Base-by-base conservation (phyloP, 768 basidiomycete species). In the Macrocybe gigantea region DNA sequence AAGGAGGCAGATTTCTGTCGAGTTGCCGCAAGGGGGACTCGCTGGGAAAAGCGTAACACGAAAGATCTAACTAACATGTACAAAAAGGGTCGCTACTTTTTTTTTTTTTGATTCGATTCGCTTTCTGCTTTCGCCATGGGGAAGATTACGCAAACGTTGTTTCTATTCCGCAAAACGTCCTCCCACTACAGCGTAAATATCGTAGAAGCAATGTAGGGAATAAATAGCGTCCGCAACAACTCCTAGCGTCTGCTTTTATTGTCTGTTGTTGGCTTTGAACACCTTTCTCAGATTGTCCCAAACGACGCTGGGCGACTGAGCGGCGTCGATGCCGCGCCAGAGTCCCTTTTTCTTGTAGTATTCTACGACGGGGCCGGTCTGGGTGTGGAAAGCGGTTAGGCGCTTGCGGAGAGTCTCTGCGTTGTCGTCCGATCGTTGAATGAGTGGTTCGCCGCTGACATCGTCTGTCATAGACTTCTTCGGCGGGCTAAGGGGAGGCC, bases 401-500 rank as follows among this genome's bases (percentile, higher is more conserved):
- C 96, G 88, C 70, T 93, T 96, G 56, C 83, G 79, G 45, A 99
- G 78, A 9, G 94, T 91, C 65, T 96, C 92, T 52, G 93, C 90
- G 55, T 97, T 99, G 72, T 99, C 96, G 66, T 99, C 96, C 7
- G 93, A 93, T 53, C 96, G 88, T 66, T 97, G 95, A 60, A 95
- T 85, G 55, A 99, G 81, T 34, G 93, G 90, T 69, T 99, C 95
- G 49, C 96, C 96, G 3, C 93, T 89, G 33, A 88, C 73, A 66
- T 99, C 96, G 69, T 99, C 96, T 13, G 77, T 76, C 76, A 91
- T 87, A n/a, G 83, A 59, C 70, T 96, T 97, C 78, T 97, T 98
- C 31, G 96, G 96, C 5, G 96, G 96, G 71, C 94, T 99, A 63
- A 46, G 51, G 55, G 34, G 43, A 29, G 51, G 22, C 50, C 22